Evolutionary conservation across 164 flowering plant genomes (phyloP).

Genomic region (Tetrastigma voinierianum): DNA sequence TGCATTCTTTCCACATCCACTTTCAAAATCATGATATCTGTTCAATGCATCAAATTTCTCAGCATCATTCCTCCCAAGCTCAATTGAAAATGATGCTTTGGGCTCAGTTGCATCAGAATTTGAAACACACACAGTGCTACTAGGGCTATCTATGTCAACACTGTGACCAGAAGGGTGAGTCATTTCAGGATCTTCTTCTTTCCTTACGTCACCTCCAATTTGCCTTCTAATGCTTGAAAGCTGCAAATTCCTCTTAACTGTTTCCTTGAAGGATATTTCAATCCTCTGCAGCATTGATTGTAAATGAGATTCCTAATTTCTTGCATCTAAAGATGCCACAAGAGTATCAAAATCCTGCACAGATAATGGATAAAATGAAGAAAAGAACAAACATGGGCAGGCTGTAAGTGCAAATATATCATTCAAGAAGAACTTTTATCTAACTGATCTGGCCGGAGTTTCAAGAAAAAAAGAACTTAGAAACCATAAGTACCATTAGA

Average conservation of each 20-base stretch:
- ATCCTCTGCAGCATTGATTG: conserved; percentile 68
- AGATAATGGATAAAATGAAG: background rate
- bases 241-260: conserved; percentile 32
- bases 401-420: background rate
- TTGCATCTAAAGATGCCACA: conserved; percentile 66
- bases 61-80: conserved; percentile 46
- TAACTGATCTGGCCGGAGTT: background rate
- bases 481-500: background rate
- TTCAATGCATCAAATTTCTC: conserved; percentile 43
- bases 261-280: conserved; percentile 63
- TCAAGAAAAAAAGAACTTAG: too few species aligned
- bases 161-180: conserved; percentile 24
- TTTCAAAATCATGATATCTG: conserved; percentile 65
- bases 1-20: conserved; percentile 85
- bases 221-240: conserved; percentile 1
- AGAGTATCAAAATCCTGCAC: conserved; percentile 80
- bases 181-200: conserved; percentile 32
- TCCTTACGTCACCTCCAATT: conserved; percentile 20
- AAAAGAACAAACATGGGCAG: background rate
- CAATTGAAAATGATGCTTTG: conserved; percentile 58
- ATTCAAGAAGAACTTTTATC: background rate
- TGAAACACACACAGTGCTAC: conserved; percentile 32
- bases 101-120: conserved; percentile 39
- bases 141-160: conserved; percentile 41
- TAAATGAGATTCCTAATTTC: conserved; percentile 85